A percentile compares a stretch with the other conserved stretches of the same genome.
phyloP scores from a whole-genome alignment of 1,139 yeast species.

The Geotrichum restrictum region DNA sequence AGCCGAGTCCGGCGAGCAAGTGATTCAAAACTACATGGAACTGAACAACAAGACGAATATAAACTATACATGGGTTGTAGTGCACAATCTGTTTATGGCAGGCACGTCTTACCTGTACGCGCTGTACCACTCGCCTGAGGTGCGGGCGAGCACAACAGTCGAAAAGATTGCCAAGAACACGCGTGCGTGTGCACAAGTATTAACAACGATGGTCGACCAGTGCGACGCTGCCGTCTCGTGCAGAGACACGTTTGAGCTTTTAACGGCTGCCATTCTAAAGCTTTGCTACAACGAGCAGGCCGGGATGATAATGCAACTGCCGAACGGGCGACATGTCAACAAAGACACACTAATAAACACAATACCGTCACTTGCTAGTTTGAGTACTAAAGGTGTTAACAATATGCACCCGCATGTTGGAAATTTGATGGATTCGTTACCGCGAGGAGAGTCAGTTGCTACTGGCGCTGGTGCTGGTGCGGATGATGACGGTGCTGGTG shows the following conservation, averaged over 20 bases:
- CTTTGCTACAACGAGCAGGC: slow-evolving; percentile 47
- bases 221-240: slow-evolving; percentile 80
- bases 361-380: slow-evolving; percentile 5
- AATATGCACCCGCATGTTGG: slow-evolving; percentile 13
- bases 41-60: slow-evolving; percentile 55
- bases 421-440: not conserved
- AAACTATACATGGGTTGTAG: slow-evolving; percentile 92
- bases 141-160: slow-evolving; percentile 47
- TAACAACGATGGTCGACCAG: slow-evolving; percentile 58
- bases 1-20: slow-evolving; percentile 61
- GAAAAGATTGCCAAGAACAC: slow-evolving; percentile 55
- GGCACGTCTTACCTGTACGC: slow-evolving; percentile 80
- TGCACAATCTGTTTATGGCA: slow-evolving; percentile 82
- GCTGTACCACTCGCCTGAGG: slow-evolving; percentile 60
- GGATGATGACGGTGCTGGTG: too few species aligned
- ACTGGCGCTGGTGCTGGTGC: too few species aligned
- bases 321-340: slow-evolving; percentile 14
- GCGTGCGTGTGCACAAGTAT: slow-evolving; percentile 55
- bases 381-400: not conserved
- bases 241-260: slow-evolving; percentile 63
- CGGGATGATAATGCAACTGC: slow-evolving; percentile 23
- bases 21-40: slow-evolving; percentile 59
- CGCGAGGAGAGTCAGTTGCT: not conserved
- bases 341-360: slow-evolving; percentile 5
- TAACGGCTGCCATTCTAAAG: slow-evolving; percentile 67